Percentiles rank a stretch among this genome's conserved stretches.
These are phyloP conservation scores for Phyllostachys edulis DNA, from an alignment of 176 grass and related monocot species.

Conservation along the genomic window DNA sequence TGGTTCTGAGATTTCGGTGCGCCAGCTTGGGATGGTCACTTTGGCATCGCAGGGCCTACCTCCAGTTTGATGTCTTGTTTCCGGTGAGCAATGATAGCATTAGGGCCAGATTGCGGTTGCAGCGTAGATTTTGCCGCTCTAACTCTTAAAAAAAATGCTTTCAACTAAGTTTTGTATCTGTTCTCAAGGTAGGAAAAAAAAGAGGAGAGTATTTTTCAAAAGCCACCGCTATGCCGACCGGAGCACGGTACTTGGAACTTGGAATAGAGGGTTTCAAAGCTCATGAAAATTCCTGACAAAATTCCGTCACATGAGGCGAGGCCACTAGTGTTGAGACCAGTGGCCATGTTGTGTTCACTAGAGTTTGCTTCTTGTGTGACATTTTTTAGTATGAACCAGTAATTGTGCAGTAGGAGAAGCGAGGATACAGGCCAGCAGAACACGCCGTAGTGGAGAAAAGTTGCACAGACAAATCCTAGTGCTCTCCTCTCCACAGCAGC, in stretches of 20 bases:
- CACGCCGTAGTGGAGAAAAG: background rate
- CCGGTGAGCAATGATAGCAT: too few species aligned
- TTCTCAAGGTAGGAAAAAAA: too few species aligned
- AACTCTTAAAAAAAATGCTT: too few species aligned
- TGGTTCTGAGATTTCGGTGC: too few species aligned
- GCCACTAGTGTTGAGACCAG: background rate
- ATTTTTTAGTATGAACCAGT: background rate
- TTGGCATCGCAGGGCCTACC: too few species aligned
- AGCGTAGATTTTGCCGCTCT: too few species aligned
- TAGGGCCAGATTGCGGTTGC: too few species aligned
- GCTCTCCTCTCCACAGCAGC: slow-evolving; percentile 6
- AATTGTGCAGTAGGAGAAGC: background rate
- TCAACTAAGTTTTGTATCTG: too few species aligned
- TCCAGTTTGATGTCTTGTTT: too few species aligned
- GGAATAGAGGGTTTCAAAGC: background rate
- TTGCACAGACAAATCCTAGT: background rate
- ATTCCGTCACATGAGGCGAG: background rate
- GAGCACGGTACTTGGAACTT: background rate
- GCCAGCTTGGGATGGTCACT: too few species aligned
- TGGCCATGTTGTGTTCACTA: background rate
- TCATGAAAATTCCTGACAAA: background rate
- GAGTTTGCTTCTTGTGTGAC: background rate
- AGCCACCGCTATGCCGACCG: too few species aligned
- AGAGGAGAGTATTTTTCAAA: too few species aligned
- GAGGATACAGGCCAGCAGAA: background rate